Evolutionary conservation across 164 flowering plant genomes (phyloP).

Genomic region (Protea cynaroides): DNA sequence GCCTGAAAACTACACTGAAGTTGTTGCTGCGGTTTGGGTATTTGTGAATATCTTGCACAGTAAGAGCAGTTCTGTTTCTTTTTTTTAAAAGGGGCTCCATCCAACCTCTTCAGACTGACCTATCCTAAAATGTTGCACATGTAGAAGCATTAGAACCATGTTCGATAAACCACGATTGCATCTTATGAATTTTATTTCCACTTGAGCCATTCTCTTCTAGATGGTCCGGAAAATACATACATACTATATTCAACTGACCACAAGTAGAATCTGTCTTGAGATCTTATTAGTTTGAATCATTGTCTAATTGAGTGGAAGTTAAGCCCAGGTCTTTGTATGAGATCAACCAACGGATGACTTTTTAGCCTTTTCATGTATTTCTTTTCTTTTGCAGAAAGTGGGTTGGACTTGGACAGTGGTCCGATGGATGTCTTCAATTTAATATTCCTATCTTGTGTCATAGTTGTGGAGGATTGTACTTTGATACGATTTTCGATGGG

Average conservation of each 20-base stretch:
- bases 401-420: no score
- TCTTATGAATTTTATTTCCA: neutral
- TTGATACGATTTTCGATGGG: no score
- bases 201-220: no score
- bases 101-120: neutral
- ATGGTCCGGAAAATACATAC: neutral
- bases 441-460: neutral
- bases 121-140: neutral
- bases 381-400: no score
- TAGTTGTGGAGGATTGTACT: no score
- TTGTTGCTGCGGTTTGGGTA: slow-evolving; percentile 71
- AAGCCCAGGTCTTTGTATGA: no score
- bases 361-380: no score
- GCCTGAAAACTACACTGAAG: slow-evolving; percentile 77
- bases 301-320: no score
- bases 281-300: no score
- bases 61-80: slow-evolving; percentile 33
- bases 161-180: neutral
- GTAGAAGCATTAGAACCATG: neutral
- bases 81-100: neutral
- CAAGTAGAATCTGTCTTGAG: no score
- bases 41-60: slow-evolving; percentile 99
- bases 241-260: neutral
- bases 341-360: no score
- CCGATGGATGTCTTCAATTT: no score